Evolutionary conservation across 768 basidiomycete species (phyloP), one percentile per base, ranked within the genome.

Genomic region (Pisolithus sp.): DNA sequence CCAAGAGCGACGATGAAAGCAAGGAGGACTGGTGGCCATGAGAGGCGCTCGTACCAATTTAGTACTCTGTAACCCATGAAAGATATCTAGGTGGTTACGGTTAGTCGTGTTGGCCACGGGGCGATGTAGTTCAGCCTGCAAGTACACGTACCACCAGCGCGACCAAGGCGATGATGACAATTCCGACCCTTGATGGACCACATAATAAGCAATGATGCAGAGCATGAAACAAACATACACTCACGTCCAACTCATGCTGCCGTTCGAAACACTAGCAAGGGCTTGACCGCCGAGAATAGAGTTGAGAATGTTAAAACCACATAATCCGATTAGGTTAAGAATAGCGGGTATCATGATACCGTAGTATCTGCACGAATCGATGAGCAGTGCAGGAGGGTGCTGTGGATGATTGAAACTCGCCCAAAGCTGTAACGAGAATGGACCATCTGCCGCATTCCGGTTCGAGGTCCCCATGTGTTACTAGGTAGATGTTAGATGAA

Each of bases 371-470:
- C 15, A 15, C 30, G 28, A 26, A 47, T 24, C 2, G 0, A 48
- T 52, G 8, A 53, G 49, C 5, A 20, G 13, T 17, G n/a, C 13
- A 12, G 12, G 12, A 15, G 34, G 49, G 21, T 1, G 47, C 73
- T 70, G 71, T 71, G 51, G 71, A 72, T 12, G 71, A 61, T 57
- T 71, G 71, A 46, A 62, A 61, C 69, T 7, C 13, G 76, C 76
- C 80, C 80, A 57, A 80, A 80, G 50, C 69, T 76, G 61, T 80
- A 83, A 23, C 80, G 69, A 3, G 89, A 83, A 41, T 81, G 78
- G 21, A 89, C 80, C 87, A 93, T 90, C 59, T 92, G 85, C 18
- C 89, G 77, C 61, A 85, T 78, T 10, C 93, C 93, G 1, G 86
- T 71, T 62, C 82, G 83, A 0, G 90, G 87, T 10, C 90, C 88